Conservation (phyloP, 441 rosid species). For the Erysimum cheiri region DNA sequence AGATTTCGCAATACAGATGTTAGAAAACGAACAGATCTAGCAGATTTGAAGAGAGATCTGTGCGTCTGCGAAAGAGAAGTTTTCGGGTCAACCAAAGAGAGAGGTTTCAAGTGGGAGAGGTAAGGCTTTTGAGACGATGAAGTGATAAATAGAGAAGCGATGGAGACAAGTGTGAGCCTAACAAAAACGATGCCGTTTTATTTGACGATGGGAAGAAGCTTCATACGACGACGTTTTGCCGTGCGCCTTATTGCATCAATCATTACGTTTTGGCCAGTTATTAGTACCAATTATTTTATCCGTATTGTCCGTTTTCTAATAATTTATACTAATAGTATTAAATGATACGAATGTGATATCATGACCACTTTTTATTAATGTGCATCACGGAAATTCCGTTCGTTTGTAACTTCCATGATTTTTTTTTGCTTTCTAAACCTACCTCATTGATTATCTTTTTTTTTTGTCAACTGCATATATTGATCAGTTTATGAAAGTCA, state of each 20-base stretch:
- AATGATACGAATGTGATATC: slow-evolving; percentile 12
- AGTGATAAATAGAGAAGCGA: slow-evolving; percentile 40
- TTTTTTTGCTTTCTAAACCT: slow-evolving; percentile 12
- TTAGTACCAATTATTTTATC: slow-evolving; percentile 34
- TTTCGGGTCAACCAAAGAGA: slow-evolving; percentile 36
- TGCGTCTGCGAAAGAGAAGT: slow-evolving; percentile 30
- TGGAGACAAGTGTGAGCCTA: slow-evolving; percentile 12
- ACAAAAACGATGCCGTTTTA: slow-evolving; percentile 20
- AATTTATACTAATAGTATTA: background rate
- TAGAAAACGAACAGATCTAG: slow-evolving; percentile 40
- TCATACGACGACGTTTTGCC: slow-evolving; percentile 35
- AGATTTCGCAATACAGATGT: slow-evolving; percentile 37
- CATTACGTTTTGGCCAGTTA: slow-evolving; percentile 31
- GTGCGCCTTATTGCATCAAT: slow-evolving; percentile 22
- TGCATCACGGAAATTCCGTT: slow-evolving; percentile 39
- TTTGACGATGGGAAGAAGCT: background rate
- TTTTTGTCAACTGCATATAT: too few relatives aligned
- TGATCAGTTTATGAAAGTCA: too few relatives aligned
- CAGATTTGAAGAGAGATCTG: slow-evolving; percentile 33
- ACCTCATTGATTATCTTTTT: background rate
- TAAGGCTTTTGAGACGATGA: slow-evolving; percentile 3
- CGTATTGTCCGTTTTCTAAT: slow-evolving; percentile 23
- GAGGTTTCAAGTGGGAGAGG: slow-evolving; percentile 17
- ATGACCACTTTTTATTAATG: slow-evolving; percentile 27
- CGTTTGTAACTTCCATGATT: slow-evolving; percentile 33